phyloP scores from a whole-genome alignment of 495 filamentous ascomycete genomes.

The Elaphomyces granulatus region DNA sequence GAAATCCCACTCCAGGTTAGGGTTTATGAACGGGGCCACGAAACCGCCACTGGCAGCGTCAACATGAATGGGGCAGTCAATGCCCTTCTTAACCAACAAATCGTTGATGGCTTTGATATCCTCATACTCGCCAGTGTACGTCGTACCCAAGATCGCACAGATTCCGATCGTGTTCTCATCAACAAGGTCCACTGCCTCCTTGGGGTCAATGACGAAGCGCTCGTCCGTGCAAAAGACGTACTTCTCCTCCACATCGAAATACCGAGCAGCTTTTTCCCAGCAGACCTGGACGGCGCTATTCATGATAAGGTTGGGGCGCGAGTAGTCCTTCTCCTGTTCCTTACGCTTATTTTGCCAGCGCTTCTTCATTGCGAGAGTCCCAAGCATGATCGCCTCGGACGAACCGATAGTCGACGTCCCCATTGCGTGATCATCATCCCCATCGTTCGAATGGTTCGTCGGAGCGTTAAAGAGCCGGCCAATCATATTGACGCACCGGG shows the following conservation, averaged over 20 bases:
- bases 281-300: constrained; percentile 85
- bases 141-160: constrained; percentile 76
- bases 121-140: constrained; percentile 93
- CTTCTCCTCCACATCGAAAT: constrained; percentile 86
- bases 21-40: constrained; percentile 76
- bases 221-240: constrained; percentile 71
- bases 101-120: constrained; percentile 84
- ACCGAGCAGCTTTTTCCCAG: constrained; percentile 93
- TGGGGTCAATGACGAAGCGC: constrained; percentile 76
- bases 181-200: constrained; percentile 64
- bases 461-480: constrained; percentile 74
- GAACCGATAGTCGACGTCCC: constrained; percentile 78
- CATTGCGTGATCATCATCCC: constrained; percentile 42
- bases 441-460: constrained; percentile 13
- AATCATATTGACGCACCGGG: constrained; percentile 87
- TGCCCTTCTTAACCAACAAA: constrained; percentile 49
- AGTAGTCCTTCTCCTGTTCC: constrained; percentile 57
- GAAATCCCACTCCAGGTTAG: constrained; percentile 77
- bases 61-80: constrained; percentile 78
- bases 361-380: constrained; percentile 86
- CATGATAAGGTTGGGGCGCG: constrained; percentile 82
- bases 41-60: constrained; percentile 86
- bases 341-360: constrained; percentile 77
- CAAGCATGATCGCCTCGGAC: constrained; percentile 86
- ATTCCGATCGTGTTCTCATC: constrained; percentile 96